Evolutionary conservation across 129 eudicot genomes (phyloP).

Genomic region (Oenanthe sinensis): DNA sequence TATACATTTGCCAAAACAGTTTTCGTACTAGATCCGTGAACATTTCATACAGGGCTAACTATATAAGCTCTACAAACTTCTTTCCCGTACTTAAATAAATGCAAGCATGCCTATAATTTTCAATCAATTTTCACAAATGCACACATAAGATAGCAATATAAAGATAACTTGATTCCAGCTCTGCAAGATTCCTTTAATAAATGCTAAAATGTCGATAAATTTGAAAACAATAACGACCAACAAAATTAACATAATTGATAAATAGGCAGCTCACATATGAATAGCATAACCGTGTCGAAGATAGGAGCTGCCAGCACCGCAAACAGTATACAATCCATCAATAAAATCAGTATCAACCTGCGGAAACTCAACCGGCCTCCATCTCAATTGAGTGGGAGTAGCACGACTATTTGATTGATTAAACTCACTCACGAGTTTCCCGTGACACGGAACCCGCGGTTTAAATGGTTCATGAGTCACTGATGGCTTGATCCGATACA

Average conservation of each 20-base stretch:
- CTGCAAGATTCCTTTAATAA: too few species aligned
- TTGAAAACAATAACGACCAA: too few species aligned
- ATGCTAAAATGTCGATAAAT: too few species aligned
- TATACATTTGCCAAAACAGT: too few species aligned
- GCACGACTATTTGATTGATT: slow-evolving; percentile 63
- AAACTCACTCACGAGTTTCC: slow-evolving; percentile 79
- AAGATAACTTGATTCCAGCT: too few species aligned
- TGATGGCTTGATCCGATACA: slow-evolving; percentile 89
- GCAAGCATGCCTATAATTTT: too few species aligned
- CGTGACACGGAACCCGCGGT: slow-evolving; percentile 56
- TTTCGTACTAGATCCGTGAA: too few species aligned
- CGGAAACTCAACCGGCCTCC: slow-evolving; percentile 77
- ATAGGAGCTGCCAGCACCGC: slow-evolving; percentile 97
- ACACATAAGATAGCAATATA: too few species aligned
- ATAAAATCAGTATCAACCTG: slow-evolving; percentile 61
- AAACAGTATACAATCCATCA: slow-evolving; percentile 72
- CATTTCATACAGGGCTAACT: too few species aligned
- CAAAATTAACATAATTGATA: not conserved
- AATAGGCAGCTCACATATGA: slow-evolving; percentile 51
- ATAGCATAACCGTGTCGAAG: slow-evolving; percentile 94
- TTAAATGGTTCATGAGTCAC: slow-evolving; percentile 94
- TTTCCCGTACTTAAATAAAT: too few species aligned
- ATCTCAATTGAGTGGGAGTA: slow-evolving; percentile 83
- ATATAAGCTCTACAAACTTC: too few species aligned
- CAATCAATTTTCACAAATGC: too few species aligned